phyloP scores from a whole-genome alignment of 306 rosid genomes.

The Medicago truncatula region DNA sequence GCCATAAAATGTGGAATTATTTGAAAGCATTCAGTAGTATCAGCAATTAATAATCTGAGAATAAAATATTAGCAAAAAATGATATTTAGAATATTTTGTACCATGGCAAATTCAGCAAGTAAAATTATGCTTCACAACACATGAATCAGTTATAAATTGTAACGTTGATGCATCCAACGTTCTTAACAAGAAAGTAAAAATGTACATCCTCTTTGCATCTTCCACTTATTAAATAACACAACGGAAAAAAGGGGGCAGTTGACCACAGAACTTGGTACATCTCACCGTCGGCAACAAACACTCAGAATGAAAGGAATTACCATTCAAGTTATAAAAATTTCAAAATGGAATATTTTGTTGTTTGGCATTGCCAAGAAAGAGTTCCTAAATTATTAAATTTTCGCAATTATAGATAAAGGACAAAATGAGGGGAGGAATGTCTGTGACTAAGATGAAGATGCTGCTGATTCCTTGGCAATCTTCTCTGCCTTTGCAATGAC shows the following conservation, averaged over 20 bases:
- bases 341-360: slow-evolving; percentile 61
- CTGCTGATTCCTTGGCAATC: slow-evolving; percentile 88
- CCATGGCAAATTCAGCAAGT: background rate
- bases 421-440: slow-evolving; percentile 14
- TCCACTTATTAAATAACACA: slow-evolving; percentile 68
- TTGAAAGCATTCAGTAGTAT: background rate
- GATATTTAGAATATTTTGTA: background rate
- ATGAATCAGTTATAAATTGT: slow-evolving; percentile 32
- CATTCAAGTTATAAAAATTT: slow-evolving; percentile 47
- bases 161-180: slow-evolving; percentile 54
- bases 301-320: slow-evolving; percentile 55
- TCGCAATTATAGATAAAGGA: slow-evolving; percentile 59
- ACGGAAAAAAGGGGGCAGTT: slow-evolving; percentile 42
- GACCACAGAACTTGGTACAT: slow-evolving; percentile 53
- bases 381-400: slow-evolving; percentile 77
- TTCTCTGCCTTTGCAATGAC: slow-evolving; percentile 96
- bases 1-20: background rate
- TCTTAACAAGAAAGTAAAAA: slow-evolving; percentile 49
- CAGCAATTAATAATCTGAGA: background rate
- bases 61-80: no score
- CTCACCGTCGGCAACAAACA: slow-evolving; percentile 54
- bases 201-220: slow-evolving; percentile 62
- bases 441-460: slow-evolving; percentile 47
- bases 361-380: slow-evolving; percentile 70
- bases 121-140: slow-evolving; percentile 9